Base-by-base conservation (phyloP, 176 grass and related monocot genomes). In the Dendrocalamus sinicus region DNA sequence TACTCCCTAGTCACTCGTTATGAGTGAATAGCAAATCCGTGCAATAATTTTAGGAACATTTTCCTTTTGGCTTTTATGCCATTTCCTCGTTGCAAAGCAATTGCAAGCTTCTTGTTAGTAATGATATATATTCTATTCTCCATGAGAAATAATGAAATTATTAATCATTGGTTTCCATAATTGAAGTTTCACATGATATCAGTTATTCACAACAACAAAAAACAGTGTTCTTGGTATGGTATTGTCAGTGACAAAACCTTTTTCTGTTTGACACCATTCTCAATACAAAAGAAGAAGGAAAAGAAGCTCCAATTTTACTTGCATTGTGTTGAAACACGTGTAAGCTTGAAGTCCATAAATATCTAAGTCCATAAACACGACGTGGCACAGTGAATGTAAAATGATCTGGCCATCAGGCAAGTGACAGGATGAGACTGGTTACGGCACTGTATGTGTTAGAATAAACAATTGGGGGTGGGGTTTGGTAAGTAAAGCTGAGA, bases 301-400 rank as follows among this genome's bases (percentile, higher is more conserved):
- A 8, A 78, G 32, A 12, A 24, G 4, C 48, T 70, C 11, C 12
- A 14, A 52, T 58, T 70, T 57, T 23, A 55, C 22, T 57, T 57
- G 61, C 30, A 44, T 26, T 41, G 13, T 17, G 30, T 81, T n/a
- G 30, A 67, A 35, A 77, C 73, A 67, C 63, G 73, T 85, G 73
- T 35, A 57, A 58, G 58, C n/a, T 67, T 20, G 8, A 22, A 12
- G n/a, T 69, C 16, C 73, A 32, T 67, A 76, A 66, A 35, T 85
- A 64, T 84, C 43, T 64, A 45, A 20, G 67, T 14, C 14, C 28
- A 28, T 28, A 28, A 2, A 5, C 9, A 59, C n/a, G 55, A 47
- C 58, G 39, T 46, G 76, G 57, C 57, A 5, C 65, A 20, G 35
- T 68, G 26, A 67, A 35, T 1, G 15, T 20, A 11, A 20, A 37